These are phyloP conservation scores for Aspergillus affinis DNA, from an alignment of 495 filamentous ascomycete species.

Conservation along the genomic window DNA sequence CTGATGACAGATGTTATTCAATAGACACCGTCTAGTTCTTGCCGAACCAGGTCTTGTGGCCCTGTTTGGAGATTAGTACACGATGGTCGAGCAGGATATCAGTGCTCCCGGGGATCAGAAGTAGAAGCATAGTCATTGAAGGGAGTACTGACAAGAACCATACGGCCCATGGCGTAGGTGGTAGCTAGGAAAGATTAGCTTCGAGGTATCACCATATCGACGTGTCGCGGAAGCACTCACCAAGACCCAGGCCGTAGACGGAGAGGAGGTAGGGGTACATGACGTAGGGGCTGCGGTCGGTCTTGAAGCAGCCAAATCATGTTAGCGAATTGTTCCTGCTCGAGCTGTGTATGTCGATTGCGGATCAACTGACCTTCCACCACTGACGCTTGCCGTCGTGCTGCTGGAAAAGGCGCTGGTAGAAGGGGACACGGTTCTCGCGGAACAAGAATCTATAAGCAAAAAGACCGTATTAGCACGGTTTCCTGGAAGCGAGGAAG, in stretches of 20 bases:
- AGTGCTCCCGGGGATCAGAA: not conserved
- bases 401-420: slow-evolving; percentile 80
- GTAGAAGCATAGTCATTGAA: not conserved
- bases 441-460: slow-evolving; percentile 66
- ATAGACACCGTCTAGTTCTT: slow-evolving; percentile 52
- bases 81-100: not conserved
- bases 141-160: slow-evolving; percentile 51
- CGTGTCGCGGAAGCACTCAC: slow-evolving; percentile 43
- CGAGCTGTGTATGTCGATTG: not conserved
- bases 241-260: slow-evolving; percentile 58
- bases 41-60: slow-evolving; percentile 87
- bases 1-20: slow-evolving; percentile 12
- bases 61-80: slow-evolving; percentile 45
- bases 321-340: slow-evolving; percentile 2
- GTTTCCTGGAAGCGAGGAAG: not conserved
- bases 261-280: slow-evolving; percentile 74
- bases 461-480: slow-evolving; percentile 11
- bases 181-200: slow-evolving; percentile 35
- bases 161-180: slow-evolving; percentile 57
- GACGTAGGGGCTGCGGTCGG: slow-evolving; percentile 62
- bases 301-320: slow-evolving; percentile 25
- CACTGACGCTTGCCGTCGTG: slow-evolving; percentile 81
- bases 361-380: slow-evolving; percentile 69
- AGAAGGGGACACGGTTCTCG: slow-evolving; percentile 80
- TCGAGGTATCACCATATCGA: slow-evolving; percentile 22